Evolutionary conservation across 805 yeast genomes (phyloP), one percentile per base, ranked within the genome.

Genomic region (Pichia ethanolica): DNA sequence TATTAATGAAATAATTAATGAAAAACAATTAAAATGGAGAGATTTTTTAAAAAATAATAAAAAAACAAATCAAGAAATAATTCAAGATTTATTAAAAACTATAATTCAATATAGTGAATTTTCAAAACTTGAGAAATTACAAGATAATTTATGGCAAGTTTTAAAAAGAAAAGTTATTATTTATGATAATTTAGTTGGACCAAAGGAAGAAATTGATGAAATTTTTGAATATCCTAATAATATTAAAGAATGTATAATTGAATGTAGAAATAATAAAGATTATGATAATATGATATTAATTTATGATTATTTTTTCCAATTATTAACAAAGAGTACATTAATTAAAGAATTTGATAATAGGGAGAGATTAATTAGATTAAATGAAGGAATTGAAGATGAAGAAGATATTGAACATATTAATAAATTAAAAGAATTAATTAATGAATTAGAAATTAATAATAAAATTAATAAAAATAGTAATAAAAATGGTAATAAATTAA

Each of bases 121-220:
- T 56, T 38, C 50, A 47, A 25, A 51, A 48, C 25, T 50, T 53
- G 9, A 53, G 55, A 25, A 42, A 49, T 12, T 38, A 56, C 40
- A 51, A 47, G n/a, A 58, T 59, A n/a, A 55, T 53, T 46, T 55
- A 58, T 48, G 50, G 34, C 42, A 10, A 35, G 55, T 14, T 44
- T 53, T 14, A 37, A 56, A 33, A 36, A 43, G 20, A 42, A 48
- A 20, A 42, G 53, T 62, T 9, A 10, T 37, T 9, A 48, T 46
- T 14, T 63, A 60, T 50, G 66, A 65, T 10, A 58, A 54, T 34
- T 35, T 51, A 35, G 34, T 36, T 44, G 40, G 51, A 26, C 50
- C 52, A 27, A 12, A 8, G 5, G 34, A 40, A 13, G 38, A 20
- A 7, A 43, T 8, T 9, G 28, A 42, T 27, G 38, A 36, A 14